Percentiles rank a stretch among this genome's conserved stretches.
These are phyloP conservation scores for Coemansia javaensis DNA, from an alignment of 192 early-diverging fungal genomes.

Conservation along the genomic window DNA sequence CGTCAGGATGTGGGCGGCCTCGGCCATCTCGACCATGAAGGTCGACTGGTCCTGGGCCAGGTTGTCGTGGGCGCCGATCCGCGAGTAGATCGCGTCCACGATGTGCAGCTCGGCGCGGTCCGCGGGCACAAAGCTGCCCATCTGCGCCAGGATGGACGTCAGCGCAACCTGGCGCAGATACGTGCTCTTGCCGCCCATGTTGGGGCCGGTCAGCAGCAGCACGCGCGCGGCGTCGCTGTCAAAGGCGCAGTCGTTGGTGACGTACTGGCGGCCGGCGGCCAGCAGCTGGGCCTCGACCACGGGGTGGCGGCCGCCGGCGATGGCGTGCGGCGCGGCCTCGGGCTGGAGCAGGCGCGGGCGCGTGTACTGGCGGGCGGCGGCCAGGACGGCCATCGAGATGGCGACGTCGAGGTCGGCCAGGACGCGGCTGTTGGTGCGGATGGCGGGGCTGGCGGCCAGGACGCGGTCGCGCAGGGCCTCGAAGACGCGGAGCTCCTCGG, in stretches of 20 bases:
- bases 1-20: constrained; percentile 75
- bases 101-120: constrained; percentile 70
- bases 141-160: constrained; percentile 74
- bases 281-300: constrained; percentile 57
- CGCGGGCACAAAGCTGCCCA: constrained; percentile 81
- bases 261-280: constrained; percentile 47
- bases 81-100: constrained; percentile 65
- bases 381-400: constrained; percentile 57
- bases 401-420: constrained; percentile 68
- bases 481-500: constrained; percentile 54
- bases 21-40: constrained; percentile 88
- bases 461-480: constrained; percentile 47
- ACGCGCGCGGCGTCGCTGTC: constrained; percentile 9
- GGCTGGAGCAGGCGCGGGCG: constrained; percentile 46
- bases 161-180: constrained; percentile 79
- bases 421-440: constrained; percentile 57
- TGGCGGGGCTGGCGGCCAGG: constrained; percentile 51
- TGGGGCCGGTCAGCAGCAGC: constrained; percentile 78
- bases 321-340: constrained; percentile 2
- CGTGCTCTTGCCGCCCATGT: constrained; percentile 88
- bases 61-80: constrained; percentile 70
- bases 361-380: constrained; percentile 50
- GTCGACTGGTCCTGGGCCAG: constrained; percentile 66
- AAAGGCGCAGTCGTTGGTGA: constrained; percentile 55
- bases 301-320: constrained; percentile 56